These are phyloP conservation scores for Candida arabinofermentans DNA, from an alignment of 805 yeast genomes.

Conservation along the genomic window DNA sequence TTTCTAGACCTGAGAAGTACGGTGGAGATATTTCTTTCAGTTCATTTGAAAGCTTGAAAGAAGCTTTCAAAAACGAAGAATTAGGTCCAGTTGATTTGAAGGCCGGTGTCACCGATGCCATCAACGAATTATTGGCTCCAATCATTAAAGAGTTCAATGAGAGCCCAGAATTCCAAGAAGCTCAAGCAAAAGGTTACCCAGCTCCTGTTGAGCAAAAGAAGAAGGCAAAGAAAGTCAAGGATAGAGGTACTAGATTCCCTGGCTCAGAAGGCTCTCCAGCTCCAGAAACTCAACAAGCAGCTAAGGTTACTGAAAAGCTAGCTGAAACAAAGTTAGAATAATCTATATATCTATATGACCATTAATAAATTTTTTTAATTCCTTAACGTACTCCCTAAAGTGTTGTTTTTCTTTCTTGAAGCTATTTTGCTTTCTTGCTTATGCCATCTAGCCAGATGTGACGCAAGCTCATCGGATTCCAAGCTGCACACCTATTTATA, in stretches of 20 bases:
- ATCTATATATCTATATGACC: not conserved
- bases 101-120: slow-evolving; percentile 82
- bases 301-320: slow-evolving; percentile 35
- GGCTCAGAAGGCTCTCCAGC: slow-evolving; percentile 41
- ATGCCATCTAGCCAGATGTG: too few species aligned
- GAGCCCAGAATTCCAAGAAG: slow-evolving; percentile 69
- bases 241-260: slow-evolving; percentile 88
- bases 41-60: slow-evolving; percentile 63
- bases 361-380: not conserved
- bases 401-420: too few species aligned
- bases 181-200: slow-evolving; percentile 81
- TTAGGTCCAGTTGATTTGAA: slow-evolving; percentile 93
- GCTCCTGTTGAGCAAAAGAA: slow-evolving; percentile 53
- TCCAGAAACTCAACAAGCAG: slow-evolving; percentile 17
- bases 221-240: slow-evolving; percentile 73
- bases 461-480: too few species aligned
- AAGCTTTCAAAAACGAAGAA: slow-evolving; percentile 67
- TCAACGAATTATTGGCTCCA: slow-evolving; percentile 79
- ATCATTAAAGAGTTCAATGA: slow-evolving; percentile 64
- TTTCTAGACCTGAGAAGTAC: slow-evolving; percentile 92
- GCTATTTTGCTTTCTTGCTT: too few species aligned
- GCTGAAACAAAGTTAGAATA: slow-evolving; percentile 35
- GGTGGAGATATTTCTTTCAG: slow-evolving; percentile 86
- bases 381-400: too few species aligned
- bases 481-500: too few species aligned